Conservation (phyloP, 2,329 filamentous ascomycete species). For the Neophaeococcomyces aloes region DNA sequence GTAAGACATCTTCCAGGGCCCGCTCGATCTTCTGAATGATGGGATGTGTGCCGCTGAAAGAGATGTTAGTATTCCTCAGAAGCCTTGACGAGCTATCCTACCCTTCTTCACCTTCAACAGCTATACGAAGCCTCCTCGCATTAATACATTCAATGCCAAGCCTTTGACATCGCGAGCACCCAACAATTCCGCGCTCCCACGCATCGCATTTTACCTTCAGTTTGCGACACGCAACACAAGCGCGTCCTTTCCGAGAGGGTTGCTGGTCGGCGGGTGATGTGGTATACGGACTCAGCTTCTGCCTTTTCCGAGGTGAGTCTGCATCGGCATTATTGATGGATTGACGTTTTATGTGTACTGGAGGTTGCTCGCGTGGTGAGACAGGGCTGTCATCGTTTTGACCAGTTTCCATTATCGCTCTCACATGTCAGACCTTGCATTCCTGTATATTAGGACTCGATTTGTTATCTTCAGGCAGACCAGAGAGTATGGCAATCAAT, state of each 20-base stretch:
- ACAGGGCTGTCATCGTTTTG: not conserved
- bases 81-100: not conserved
- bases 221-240: slow-evolving; percentile 21
- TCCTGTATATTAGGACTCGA: not conserved
- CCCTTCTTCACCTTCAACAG: slow-evolving; percentile 18
- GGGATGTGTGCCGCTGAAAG: slow-evolving; percentile 14
- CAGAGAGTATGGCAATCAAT: no score
- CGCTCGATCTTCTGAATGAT: slow-evolving; percentile 18
- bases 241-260: slow-evolving; percentile 20
- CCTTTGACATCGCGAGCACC: slow-evolving; percentile 21
- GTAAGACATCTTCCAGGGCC: slow-evolving; percentile 20
- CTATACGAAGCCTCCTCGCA: slow-evolving; percentile 17
- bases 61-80: not conserved
- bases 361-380: slow-evolving; percentile 4
- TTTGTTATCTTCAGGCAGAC: not conserved
- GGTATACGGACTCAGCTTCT: not conserved
- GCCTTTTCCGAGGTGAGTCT: slow-evolving; percentile 1
- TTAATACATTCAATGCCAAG: slow-evolving; percentile 21
- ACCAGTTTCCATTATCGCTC: not conserved
- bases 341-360: not conserved
- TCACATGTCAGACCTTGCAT: not conserved
- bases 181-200: slow-evolving; percentile 18
- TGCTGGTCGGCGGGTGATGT: slow-evolving; percentile 11
- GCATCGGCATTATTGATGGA: slow-evolving; percentile 1
- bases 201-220: slow-evolving; percentile 22